Base-by-base conservation (phyloP, 768 basidiomycete genomes). In the Dacryopinax primogenitus region DNA sequence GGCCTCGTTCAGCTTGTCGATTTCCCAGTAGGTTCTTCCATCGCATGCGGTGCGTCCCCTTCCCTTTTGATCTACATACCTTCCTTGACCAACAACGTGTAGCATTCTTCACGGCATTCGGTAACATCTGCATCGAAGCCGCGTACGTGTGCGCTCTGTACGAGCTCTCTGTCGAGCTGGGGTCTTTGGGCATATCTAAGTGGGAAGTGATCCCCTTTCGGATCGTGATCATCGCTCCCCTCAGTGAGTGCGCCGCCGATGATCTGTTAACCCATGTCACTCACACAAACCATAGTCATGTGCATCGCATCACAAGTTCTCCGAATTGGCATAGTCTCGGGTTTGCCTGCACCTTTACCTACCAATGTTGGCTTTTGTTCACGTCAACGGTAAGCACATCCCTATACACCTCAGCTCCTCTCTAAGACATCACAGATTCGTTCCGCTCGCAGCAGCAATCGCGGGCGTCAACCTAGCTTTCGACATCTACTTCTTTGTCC, bases 101-200 rank as follows among this genome's bases (percentile, higher is more conserved):
- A 58, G 51, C 51, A 2, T 58, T 58, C 51, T 58, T 58, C 21
- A 58, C 51, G 4, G 51, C 51, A 2, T 58, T 58, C 51, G 51
- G 51, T 18, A 30, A 58, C 18, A 58, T 58, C 23, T 58, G 51
- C 51, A 32, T 58, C 26, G 51, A 58, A 32, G 51, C 51, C 15
- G 51, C 51, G 26, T 58, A 58, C 51, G 51, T 58, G 15, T 28
- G 51, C 51, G 51, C 51, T 28, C 30, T 58, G 4, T 58, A 58
- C 26, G 51, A 58, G 26, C 3, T 58, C 12, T 58, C 51, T 3
- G 26, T 58, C 26, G 51, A 58, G 51, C 51, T 58, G 12, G 9
- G 26, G 4, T 26, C 51, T 11, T 32, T 58, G 23, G 51, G 51
- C 15, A 30, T 58, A 28, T 15, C 51, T 26, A 7, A 3, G 9